These are phyloP conservation scores for Aspergillus saccharolyticus DNA, from an alignment of 495 filamentous ascomycete species.

Conservation along the genomic window DNA sequence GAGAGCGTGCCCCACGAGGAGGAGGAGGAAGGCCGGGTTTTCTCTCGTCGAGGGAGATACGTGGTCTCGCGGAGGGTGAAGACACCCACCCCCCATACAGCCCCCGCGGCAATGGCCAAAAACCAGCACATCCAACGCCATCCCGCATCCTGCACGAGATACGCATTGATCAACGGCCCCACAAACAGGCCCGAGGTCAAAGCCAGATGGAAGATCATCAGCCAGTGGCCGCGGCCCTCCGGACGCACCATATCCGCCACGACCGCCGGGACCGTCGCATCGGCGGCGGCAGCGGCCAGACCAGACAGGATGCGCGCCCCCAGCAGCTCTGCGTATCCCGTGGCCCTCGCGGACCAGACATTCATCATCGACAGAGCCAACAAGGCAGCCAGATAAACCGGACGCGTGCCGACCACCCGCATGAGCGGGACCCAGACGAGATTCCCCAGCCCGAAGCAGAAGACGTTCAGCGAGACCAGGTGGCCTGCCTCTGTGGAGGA, in stretches of 20 bases:
- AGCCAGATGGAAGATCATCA: conserved; percentile 34
- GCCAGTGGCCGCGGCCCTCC: conserved; percentile 31
- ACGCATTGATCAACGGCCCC: conserved; percentile 31
- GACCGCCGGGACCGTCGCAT: conserved; percentile 30
- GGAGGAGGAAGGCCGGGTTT: not conserved
- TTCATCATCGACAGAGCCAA: conserved; percentile 25
- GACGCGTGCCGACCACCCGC: conserved; percentile 29
- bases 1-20: conserved; percentile 23
- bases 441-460: conserved; percentile 29
- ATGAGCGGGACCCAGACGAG: conserved; percentile 32
- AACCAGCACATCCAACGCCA: conserved; percentile 36
- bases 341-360: conserved; percentile 24
- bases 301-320: conserved; percentile 28
- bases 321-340: conserved; percentile 24
- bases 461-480: conserved; percentile 26
- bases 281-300: conserved; percentile 25
- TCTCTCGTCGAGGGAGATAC: conserved; percentile 11
- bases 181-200: conserved; percentile 28
- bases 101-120: conserved; percentile 20
- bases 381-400: conserved; percentile 27
- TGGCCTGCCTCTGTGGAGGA: conserved; percentile 22
- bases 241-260: conserved; percentile 28
- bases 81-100: conserved; percentile 16
- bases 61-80: conserved; percentile 29
- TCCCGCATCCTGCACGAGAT: conserved; percentile 24